Base-by-base conservation (phyloP, 495 filamentous ascomycete genomes). In the Jackrogersella multiformis region DNA sequence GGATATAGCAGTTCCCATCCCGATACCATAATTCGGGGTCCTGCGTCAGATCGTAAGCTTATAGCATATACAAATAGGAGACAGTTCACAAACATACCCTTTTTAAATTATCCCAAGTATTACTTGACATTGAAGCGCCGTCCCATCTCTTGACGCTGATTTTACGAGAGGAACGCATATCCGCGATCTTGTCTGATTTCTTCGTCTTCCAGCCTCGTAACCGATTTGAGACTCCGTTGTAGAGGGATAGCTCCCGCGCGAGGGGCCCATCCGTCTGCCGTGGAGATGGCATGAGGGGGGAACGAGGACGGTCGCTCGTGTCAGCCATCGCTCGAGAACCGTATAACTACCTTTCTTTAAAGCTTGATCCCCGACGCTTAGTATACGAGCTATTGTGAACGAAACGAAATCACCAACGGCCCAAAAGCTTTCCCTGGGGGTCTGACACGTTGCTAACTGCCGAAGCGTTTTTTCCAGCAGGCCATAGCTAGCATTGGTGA, bases 1-100 rank as follows among this genome's bases (percentile, higher is more conserved):
- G 79, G 1, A 91, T 80, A 1, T 84, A 75, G 64, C 88, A 91
- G 70, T 90, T 84, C 9, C 86, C 89, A 56, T 85, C 74, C 0
- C 80, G 76, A 73, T 79, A 80, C 87, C 87, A 91, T 12, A 91
- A 79, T 56, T 90, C 87, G 12, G 83, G 76, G 71, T 91, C 89
- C 82, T 85, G 42, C 0, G 26, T 20, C 0, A 56, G 5, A 20
- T 4, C n/a, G 39, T 66, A 2, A 66, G 41, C 13, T 34, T n/a
- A 24, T 26, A 16, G 2, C 12, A 44, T n/a, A 13, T 35, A 7
- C 0, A 30, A 34, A 42, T 21, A n/a, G 8, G 24, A 30, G 60
- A 52, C 51, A 5, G 2, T 24, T 66, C 52, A 20, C 6, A 16
- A 21, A 71, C 80, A 66, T 74, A 87, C 86, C 67, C 76, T 81